Evolutionary conservation across 495 filamentous ascomycete species (phyloP), one percentile per base, ranked within the genome.

Genomic region (Oidiodendron maius): DNA sequence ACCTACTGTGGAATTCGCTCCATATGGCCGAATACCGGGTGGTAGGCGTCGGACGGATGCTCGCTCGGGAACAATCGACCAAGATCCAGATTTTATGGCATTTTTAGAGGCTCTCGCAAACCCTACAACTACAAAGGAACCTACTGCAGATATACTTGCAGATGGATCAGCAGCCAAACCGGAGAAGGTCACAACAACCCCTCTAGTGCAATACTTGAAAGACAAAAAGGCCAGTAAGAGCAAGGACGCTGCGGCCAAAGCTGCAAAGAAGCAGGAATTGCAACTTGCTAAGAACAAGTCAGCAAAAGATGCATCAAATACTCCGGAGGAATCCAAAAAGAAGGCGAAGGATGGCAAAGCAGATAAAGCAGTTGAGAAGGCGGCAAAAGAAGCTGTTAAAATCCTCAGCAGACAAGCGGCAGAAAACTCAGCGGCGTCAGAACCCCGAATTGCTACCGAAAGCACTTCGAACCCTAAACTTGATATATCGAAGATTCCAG

Each of bases 21-120:
- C 85, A 2, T 93, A 89, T 64, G 84, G 86, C 42, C 86, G 88
- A 54, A 75, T 84, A 0, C 89, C 94, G 13, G 72, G 72, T 5
- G 85, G 82, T 50, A 83, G 75, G 57, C 71, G 72, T 30, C 82
- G 88, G 18, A 77, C 78, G 39, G 93, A 98, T 72, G 78, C 78
- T 49, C 82, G 91, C 3, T 87, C 95, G 62, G 93, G 94, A 36
- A 94, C 88, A 4, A 96, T 98, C 49, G 93, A 98, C 55, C 89
- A 91, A 57, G 93, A 98, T 61, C 80, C 84, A 0, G 93, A 97
- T 48, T 97, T 97, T 54, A 94, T 95, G 66, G 78, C 78, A 17
- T 98, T 97, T 59, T 77, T 98, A 5, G 87, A 94, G 63, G 83
- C 78, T 40, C 75, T 96, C 8, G 93, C 90, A 2, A 84, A 87